Evolutionary conservation across 345 rosid genomes (phyloP).

Genomic region (Salix caprea): DNA sequence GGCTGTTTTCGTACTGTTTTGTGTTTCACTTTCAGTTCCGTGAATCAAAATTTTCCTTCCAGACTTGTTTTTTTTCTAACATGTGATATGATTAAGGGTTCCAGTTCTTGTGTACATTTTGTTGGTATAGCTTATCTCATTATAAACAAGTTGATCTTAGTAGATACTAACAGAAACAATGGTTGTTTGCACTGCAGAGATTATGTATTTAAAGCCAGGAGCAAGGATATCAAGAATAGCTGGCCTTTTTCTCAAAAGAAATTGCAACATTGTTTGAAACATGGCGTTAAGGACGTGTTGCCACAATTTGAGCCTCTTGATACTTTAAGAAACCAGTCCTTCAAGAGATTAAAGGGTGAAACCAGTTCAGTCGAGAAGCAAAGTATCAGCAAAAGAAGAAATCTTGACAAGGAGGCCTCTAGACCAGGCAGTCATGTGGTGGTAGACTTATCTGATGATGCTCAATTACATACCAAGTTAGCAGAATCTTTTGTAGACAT

Average conservation of each 20-base stretch:
- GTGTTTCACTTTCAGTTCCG: conserved; percentile 13
- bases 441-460: conserved; percentile 28
- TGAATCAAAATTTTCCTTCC: conserved; percentile 17
- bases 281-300: conserved; percentile 81
- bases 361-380: conserved; percentile 31
- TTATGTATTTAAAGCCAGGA: conserved; percentile 70
- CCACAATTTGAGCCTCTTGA: conserved; percentile 73
- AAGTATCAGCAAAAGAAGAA: conserved; percentile 12
- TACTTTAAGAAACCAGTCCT: conserved; percentile 36
- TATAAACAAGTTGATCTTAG: not conserved
- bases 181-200: conserved; percentile 57
- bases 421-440: conserved; percentile 24
- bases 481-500: conserved; percentile 35
- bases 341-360: conserved; percentile 33
- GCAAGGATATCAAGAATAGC: conserved; percentile 67
- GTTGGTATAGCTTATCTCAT: not conserved
- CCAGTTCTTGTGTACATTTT: not conserved
- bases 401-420: conserved; percentile 25
- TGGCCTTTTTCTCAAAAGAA: conserved; percentile 87
- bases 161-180: not conserved
- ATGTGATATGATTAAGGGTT: conserved; percentile 24
- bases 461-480: conserved; percentile 24
- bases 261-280: conserved; percentile 72
- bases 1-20: conserved; percentile 25
- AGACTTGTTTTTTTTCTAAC: conserved; percentile 2